Percentiles rank a stretch among this genome's conserved stretches.
These are phyloP conservation scores for Sedum album DNA, from an alignment of 164 flowering plant genomes.

Conservation along the genomic window DNA sequence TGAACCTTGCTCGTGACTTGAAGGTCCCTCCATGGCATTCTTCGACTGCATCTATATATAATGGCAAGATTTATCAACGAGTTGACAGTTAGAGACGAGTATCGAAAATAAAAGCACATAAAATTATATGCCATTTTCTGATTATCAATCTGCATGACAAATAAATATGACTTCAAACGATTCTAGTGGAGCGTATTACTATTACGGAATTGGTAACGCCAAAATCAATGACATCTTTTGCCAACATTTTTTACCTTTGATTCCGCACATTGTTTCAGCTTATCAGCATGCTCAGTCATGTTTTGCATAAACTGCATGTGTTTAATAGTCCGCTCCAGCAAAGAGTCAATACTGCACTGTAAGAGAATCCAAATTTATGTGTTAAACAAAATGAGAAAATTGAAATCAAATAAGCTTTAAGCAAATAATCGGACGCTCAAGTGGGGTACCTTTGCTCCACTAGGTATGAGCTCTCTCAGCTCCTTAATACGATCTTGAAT, in stretches of 20 bases:
- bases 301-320: conserved; percentile 73
- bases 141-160: too few relatives aligned
- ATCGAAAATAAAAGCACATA: not conserved
- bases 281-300: conserved; percentile 60
- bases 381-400: conserved; percentile 10
- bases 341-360: conserved; percentile 86
- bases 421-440: not conserved
- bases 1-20: conserved; percentile 50
- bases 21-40: conserved; percentile 29
- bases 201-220: not conserved
- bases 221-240: not conserved
- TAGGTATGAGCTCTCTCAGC: conserved; percentile 73
- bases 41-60: conserved; percentile 44
- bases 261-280: conserved; percentile 41
- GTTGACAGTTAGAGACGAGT: not conserved
- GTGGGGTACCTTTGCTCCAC: conserved; percentile 70
- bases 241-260: conserved; percentile 32
- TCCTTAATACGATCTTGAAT: conserved; percentile 89
- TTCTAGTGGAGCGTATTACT: too few relatives aligned
- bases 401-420: not conserved
- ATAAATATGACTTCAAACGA: too few relatives aligned
- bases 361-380: conserved; percentile 10
- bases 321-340: conserved; percentile 75
- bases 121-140: too few relatives aligned
- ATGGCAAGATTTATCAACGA: conserved; percentile 4